Evolutionary conservation across 2,329 filamentous ascomycete species (phyloP).

Genomic region (Microcyclospora pomicola): DNA sequence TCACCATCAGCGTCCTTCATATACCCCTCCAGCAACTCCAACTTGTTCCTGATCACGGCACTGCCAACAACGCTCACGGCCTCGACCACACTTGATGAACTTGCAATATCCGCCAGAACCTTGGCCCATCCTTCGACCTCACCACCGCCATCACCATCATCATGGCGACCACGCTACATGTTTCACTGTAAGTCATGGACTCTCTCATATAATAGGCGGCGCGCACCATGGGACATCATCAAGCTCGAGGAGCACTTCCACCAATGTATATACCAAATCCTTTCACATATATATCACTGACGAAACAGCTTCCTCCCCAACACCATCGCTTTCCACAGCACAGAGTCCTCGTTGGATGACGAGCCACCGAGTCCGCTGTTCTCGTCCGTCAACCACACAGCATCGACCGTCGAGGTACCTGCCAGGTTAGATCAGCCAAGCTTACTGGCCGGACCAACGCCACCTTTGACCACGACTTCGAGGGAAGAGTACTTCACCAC

Average conservation of each 20-base stretch:
- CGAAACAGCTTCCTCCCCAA: constrained; percentile 69
- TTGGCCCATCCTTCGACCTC: no score
- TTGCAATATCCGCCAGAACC: no score
- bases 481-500: constrained; percentile 33
- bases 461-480: constrained; percentile 27
- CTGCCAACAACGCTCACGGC: no score
- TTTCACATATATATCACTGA: constrained; percentile 1
- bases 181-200: constrained; percentile 20
- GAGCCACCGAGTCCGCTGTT: not conserved
- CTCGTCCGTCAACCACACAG: constrained; percentile 24
- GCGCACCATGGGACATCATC: no score
- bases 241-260: not conserved
- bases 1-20: no score
- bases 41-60: no score
- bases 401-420: constrained; percentile 30
- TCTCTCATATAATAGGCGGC: no score
- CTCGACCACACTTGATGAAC: no score
- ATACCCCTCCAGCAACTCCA: no score
- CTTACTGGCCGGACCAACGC: constrained; percentile 25
- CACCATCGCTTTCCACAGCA: constrained; percentile 71
- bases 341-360: constrained; percentile 11
- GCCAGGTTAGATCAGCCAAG: constrained; percentile 18
- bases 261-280: not conserved
- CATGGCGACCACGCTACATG: constrained; percentile 18
- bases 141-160: not conserved